A percentile compares a stretch with the other conserved stretches of the same genome.
Evolutionary conservation across 306 rosid species (phyloP).

Genomic region (Malus fusca): DNA sequence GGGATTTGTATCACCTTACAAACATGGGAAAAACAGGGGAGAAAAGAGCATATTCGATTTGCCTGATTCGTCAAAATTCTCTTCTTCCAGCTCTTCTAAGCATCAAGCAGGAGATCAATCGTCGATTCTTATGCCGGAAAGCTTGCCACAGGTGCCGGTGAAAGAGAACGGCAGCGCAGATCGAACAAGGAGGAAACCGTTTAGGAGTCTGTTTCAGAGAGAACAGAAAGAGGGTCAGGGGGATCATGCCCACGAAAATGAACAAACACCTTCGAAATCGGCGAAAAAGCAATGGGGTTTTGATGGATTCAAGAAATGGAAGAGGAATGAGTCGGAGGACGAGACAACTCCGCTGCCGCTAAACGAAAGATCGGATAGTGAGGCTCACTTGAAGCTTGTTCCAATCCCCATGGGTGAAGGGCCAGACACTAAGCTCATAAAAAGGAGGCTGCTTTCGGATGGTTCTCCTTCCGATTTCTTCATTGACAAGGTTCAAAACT

Average conservation of each 20-base stretch:
- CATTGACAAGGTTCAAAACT: constrained; percentile 63
- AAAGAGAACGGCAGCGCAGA: constrained; percentile 36
- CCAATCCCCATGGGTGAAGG: constrained; percentile 48
- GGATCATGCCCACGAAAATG: constrained; percentile 14
- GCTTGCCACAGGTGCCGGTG: constrained; percentile 31
- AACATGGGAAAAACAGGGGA: constrained; percentile 38
- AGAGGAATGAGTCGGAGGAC: constrained; percentile 56
- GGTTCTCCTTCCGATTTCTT: constrained; percentile 76
- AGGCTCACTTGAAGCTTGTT: constrained; percentile 23
- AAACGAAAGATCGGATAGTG: constrained; percentile 54
- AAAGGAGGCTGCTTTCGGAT: constrained; percentile 61
- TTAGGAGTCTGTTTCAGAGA: constrained; percentile 59
- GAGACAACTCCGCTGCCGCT: constrained; percentile 73
- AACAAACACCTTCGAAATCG: constrained; percentile 35
- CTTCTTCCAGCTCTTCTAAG: not conserved
- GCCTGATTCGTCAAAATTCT: constrained; percentile 8
- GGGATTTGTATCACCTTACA: constrained; percentile 45
- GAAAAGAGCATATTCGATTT: constrained; percentile 66
- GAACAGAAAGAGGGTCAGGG: constrained; percentile 42
- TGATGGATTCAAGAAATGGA: constrained; percentile 80
- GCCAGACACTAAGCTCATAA: constrained; percentile 51
- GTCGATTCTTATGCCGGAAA: constrained; percentile 57
- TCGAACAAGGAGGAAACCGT: constrained; percentile 63
- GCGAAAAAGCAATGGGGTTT: constrained; percentile 67
- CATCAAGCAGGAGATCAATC: constrained; percentile 9